Conservation (phyloP, 176 grass and related monocot species). For the Rhynchospora tenuis region DNA sequence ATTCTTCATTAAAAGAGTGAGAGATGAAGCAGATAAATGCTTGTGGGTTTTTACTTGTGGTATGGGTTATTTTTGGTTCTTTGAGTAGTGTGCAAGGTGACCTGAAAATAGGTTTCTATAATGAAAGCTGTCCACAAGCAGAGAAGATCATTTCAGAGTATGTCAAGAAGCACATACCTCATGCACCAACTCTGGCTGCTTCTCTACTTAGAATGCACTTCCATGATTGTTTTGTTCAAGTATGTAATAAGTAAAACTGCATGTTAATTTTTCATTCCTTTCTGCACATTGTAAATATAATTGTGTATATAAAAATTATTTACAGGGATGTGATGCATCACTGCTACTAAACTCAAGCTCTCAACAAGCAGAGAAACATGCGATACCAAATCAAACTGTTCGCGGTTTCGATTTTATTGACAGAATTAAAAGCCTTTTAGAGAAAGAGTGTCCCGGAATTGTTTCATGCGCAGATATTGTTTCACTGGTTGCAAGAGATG, state of each 20-base stretch:
- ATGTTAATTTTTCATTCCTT: neutral
- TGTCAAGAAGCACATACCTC: slow-evolving; percentile 51
- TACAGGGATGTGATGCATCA: slow-evolving; percentile 86
- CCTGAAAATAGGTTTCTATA: slow-evolving; percentile 64
- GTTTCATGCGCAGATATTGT: slow-evolving; percentile 90
- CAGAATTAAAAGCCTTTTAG: slow-evolving; percentile 53
- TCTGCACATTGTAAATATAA: neutral
- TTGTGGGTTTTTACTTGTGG: neutral
- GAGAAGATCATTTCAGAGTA: slow-evolving; percentile 61
- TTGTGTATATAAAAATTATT: neutral
- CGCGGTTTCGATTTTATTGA: slow-evolving; percentile 76
- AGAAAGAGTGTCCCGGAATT: slow-evolving; percentile 80
- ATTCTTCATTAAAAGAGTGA: neutral
- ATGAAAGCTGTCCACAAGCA: slow-evolving; percentile 58
- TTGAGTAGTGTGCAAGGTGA: slow-evolving; percentile 13
- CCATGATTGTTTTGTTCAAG: slow-evolving; percentile 98
- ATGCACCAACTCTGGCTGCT: slow-evolving; percentile 60
- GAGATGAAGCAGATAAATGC: neutral
- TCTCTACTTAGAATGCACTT: slow-evolving; percentile 84
- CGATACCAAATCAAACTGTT: slow-evolving; percentile 60
- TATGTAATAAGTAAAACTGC: slow-evolving; percentile 19
- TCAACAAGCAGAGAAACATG: slow-evolving; percentile 56
- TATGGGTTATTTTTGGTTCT: neutral
- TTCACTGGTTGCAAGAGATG: slow-evolving; percentile 68
- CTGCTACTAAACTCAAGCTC: slow-evolving; percentile 65